phyloP scores from a whole-genome alignment of 179 eudicot species.

The Beta lomatogona region DNA sequence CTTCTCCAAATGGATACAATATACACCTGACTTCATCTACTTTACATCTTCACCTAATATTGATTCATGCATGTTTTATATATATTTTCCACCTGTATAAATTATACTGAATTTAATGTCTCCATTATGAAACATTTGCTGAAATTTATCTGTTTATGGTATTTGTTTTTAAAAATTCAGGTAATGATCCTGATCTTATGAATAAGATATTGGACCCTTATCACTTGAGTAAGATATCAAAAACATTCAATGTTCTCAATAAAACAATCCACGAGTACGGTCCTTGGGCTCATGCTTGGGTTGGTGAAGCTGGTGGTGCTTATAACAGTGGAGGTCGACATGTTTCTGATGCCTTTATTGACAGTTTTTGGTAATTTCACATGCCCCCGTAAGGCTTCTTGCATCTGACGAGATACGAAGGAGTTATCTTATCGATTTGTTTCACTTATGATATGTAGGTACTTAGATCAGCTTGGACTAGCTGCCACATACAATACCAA shows the following conservation, averaged over 20 bases:
- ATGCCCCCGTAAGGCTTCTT: background rate
- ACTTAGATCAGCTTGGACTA: constrained; percentile 91
- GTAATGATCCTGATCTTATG: constrained; percentile 65
- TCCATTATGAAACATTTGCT: background rate
- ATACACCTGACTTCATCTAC: background rate
- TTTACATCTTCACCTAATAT: background rate
- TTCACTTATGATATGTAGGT: constrained; percentile 49
- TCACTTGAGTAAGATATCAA: constrained; percentile 45
- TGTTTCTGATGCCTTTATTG: constrained; percentile 68
- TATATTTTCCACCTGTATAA: background rate
- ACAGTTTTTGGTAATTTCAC: constrained; percentile 83
- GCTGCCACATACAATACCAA: constrained; percentile 79
- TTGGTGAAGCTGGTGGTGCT: constrained; percentile 97
- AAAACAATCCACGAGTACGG: constrained; percentile 55
- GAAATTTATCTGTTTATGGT: background rate
- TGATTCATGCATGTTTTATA: background rate
- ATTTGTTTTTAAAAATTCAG: constrained; percentile 40
- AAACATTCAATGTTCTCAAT: constrained; percentile 46
- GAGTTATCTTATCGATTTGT: background rate
- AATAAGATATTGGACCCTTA: constrained; percentile 71
- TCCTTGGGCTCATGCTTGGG: constrained; percentile 96
- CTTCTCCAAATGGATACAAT: background rate
- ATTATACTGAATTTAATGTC: background rate
- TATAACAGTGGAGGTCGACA: constrained; percentile 81
- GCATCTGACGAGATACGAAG: background rate